phyloP scores from a whole-genome alignment of 1,284 basidiomycete species.

The Malassezia brasiliensis region DNA sequence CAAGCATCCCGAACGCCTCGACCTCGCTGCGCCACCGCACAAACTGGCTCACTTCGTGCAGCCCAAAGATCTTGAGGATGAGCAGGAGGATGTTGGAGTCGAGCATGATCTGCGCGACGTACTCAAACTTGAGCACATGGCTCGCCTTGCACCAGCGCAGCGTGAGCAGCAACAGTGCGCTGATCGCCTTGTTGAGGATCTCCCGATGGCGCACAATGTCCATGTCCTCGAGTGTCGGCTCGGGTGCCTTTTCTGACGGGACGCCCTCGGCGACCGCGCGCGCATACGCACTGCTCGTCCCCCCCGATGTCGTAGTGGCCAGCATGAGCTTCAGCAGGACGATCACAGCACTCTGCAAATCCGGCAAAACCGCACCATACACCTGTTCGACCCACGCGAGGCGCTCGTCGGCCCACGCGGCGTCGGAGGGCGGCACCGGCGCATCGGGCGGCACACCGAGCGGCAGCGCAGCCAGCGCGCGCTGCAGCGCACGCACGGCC shows the following conservation, averaged over 20 bases:
- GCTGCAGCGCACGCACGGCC: slow-evolving; percentile 28
- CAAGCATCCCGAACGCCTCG: slow-evolving; percentile 76
- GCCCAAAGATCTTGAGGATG: slow-evolving; percentile 93
- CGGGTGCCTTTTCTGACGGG: slow-evolving; percentile 52
- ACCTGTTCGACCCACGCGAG: slow-evolving; percentile 38
- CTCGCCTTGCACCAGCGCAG: slow-evolving; percentile 94
- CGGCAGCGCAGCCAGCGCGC: slow-evolving; percentile 32
- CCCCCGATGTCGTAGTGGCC: slow-evolving; percentile 42
- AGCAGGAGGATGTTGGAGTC: slow-evolving; percentile 91
- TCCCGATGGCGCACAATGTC: slow-evolving; percentile 92
- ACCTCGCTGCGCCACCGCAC: slow-evolving; percentile 82
- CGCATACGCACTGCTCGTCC: slow-evolving; percentile 37
- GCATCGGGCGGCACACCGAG: background rate
- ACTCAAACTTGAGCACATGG: slow-evolving; percentile 94
- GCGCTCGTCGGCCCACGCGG: slow-evolving; percentile 19
- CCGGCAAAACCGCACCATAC: slow-evolving; percentile 34
- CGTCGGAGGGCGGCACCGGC: slow-evolving; percentile 19
- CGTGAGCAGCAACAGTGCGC: slow-evolving; percentile 77
- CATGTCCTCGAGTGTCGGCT: slow-evolving; percentile 80
- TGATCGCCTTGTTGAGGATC: slow-evolving; percentile 93
- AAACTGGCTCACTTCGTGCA: slow-evolving; percentile 76
- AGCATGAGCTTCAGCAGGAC: slow-evolving; percentile 45
- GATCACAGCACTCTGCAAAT: slow-evolving; percentile 43
- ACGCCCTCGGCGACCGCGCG: slow-evolving; percentile 40
- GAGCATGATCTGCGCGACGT: slow-evolving; percentile 82